These are phyloP conservation scores for Kurtzmaniella fragi DNA, from an alignment of 805 yeast species.

Conservation along the genomic window DNA sequence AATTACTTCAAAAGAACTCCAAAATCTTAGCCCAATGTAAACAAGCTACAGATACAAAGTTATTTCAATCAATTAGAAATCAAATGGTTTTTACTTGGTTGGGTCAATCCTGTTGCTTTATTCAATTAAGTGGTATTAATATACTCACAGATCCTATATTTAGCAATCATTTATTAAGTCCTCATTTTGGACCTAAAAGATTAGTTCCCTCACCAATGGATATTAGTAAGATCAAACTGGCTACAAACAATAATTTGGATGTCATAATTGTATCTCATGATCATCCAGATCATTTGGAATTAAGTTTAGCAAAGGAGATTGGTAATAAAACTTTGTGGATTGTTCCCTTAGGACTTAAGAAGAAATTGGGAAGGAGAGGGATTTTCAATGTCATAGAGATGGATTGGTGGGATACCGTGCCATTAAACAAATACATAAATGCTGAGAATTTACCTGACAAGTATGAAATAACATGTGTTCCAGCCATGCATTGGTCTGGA, in stretches of 20 bases:
- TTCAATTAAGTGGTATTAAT: conserved; percentile 68
- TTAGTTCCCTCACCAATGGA: conserved; percentile 73
- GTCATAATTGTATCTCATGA: conserved; percentile 83
- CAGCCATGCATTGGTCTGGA: conserved; percentile 98
- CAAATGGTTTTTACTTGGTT: conserved; percentile 79
- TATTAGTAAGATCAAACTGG: conserved; percentile 46
- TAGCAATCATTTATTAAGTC: conserved; percentile 55
- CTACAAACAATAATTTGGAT: conserved; percentile 54
- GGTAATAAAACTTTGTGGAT: conserved; percentile 72
- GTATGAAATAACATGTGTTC: conserved; percentile 82
- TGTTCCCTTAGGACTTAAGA: conserved; percentile 76
- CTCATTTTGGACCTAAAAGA: conserved; percentile 75
- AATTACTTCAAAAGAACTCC: conserved; percentile 34
- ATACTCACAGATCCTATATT: conserved; percentile 86
- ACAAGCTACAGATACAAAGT: conserved; percentile 8
- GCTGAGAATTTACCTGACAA: conserved; percentile 30
- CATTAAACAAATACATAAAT: conserved; percentile 38
- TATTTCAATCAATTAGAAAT: conserved; percentile 29
- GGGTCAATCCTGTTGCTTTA: conserved; percentile 83
- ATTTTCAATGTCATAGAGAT: conserved; percentile 63
- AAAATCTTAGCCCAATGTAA: conserved; percentile 23
- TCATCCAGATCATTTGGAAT: conserved; percentile 92
- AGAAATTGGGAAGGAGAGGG: conserved; percentile 54
- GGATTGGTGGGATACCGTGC: conserved; percentile 82
- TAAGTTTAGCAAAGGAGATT: conserved; percentile 43